Percentiles rank a stretch among this genome's conserved stretches.
Evolutionary conservation across 2,329 filamentous ascomycete species (phyloP).

Genomic region (Trichoderma pleuroti): DNA sequence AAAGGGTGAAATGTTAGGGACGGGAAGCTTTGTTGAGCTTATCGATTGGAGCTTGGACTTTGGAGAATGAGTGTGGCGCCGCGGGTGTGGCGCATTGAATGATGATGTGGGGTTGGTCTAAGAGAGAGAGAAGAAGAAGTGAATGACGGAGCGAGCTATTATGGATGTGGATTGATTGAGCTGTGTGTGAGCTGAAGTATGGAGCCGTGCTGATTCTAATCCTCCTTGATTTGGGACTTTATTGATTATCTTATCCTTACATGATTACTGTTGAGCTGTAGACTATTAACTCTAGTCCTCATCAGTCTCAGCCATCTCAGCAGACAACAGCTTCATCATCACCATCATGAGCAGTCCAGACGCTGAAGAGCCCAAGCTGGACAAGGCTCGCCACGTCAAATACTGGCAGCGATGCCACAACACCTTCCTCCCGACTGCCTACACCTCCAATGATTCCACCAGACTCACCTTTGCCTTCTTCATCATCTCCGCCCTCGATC

Average conservation of each 20-base stretch:
- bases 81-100: conserved; percentile 1
- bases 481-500: conserved; percentile 77
- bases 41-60: conserved; percentile 9
- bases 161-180: not conserved
- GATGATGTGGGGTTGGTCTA: not conserved
- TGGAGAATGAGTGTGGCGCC: not conserved
- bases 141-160: not conserved
- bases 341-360: not conserved
- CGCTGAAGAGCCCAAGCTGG: conserved; percentile 34
- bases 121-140: not conserved
- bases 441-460: conserved; percentile 85
- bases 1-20: not conserved
- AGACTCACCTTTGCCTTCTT: conserved; percentile 90
- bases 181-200: not conserved
- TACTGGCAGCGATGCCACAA: conserved; percentile 92
- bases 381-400: conserved; percentile 69
- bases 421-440: conserved; percentile 73
- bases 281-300: not conserved
- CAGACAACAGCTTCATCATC: not conserved
- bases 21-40: not conserved
- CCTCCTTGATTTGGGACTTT: not conserved
- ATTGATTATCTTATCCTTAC: not conserved
- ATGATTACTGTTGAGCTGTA: not conserved
- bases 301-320: not conserved
- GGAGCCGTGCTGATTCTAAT: not conserved